Evolutionary conservation across 2,329 filamentous ascomycete genomes (phyloP).

Genomic region (Aspergillus pseudotamarii): DNA sequence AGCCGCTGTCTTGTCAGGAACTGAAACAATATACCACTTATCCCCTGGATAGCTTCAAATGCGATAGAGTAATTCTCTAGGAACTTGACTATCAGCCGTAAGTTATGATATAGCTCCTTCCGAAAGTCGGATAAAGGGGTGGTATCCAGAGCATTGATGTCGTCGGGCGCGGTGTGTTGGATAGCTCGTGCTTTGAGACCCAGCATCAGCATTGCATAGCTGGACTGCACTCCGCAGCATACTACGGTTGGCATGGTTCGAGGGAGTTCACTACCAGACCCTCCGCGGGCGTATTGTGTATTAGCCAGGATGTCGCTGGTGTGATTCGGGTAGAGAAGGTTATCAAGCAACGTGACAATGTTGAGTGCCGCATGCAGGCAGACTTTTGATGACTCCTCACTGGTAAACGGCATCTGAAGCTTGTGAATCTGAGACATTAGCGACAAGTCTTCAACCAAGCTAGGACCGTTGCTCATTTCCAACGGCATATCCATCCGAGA

Average conservation of each 20-base stretch:
- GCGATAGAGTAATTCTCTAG: slow-evolving; percentile 26
- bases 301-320: slow-evolving; percentile 8
- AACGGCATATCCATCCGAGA: not conserved
- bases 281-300: slow-evolving; percentile 9
- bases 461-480: not conserved
- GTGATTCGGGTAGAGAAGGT: slow-evolving; percentile 26
- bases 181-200: slow-evolving; percentile 21
- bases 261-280: slow-evolving; percentile 17
- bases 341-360: slow-evolving; percentile 29
- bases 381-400: slow-evolving; percentile 28
- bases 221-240: slow-evolving; percentile 28
- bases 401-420: slow-evolving; percentile 24
- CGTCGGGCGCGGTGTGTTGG: slow-evolving; percentile 1
- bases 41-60: slow-evolving; percentile 26
- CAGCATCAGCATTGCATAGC: slow-evolving; percentile 34
- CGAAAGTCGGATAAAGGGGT: slow-evolving; percentile 17
- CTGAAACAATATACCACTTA: slow-evolving; percentile 18
- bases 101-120: slow-evolving; percentile 24
- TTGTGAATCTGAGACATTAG: slow-evolving; percentile 3
- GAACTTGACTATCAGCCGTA: slow-evolving; percentile 21
- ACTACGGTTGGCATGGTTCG: slow-evolving; percentile 33
- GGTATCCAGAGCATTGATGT: not conserved
- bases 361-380: slow-evolving; percentile 32
- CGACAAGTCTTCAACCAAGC: not conserved
- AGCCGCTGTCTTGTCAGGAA: not conserved